Evolutionary conservation across 352 stramenopile genomes (phyloP).

Genomic region (Globisporangium heterothallicum): DNA sequence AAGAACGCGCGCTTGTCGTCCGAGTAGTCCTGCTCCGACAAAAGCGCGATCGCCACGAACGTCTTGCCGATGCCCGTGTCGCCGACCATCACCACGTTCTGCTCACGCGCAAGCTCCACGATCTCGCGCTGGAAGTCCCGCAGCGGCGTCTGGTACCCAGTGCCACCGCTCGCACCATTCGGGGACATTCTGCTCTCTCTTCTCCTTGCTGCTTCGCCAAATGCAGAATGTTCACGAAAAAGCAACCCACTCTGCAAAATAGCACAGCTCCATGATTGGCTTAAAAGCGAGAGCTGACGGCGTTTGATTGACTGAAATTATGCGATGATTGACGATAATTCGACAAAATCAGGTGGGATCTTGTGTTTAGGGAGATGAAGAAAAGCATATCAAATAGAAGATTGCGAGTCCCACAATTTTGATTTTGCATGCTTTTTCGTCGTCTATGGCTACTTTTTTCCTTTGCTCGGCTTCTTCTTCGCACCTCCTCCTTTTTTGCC

Average conservation of each 20-base stretch:
- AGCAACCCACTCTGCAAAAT: too few species aligned
- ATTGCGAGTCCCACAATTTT: too few species aligned
- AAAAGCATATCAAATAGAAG: too few species aligned
- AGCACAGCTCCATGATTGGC: too few species aligned
- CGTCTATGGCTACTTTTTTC: conserved; percentile 19
- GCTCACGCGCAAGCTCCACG: conserved; percentile 55
- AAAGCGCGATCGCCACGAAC: conserved; percentile 71
- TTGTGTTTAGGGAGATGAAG: too few species aligned
- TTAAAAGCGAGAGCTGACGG: neutral
- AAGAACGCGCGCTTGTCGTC: conserved; percentile 65
- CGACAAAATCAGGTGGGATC: too few species aligned
- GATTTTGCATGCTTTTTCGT: neutral
- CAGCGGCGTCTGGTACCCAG: conserved; percentile 15
- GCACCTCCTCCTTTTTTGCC: conserved; percentile 30
- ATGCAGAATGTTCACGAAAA: too few species aligned
- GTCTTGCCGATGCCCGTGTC: conserved; percentile 85
- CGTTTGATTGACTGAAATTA: neutral
- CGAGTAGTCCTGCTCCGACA: conserved; percentile 72
- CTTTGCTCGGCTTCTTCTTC: conserved; percentile 15
- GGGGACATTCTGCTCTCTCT: neutral
- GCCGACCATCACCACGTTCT: conserved; percentile 82
- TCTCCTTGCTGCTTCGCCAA: neutral
- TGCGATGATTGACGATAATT: too few species aligned
- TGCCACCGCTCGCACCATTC: neutral
- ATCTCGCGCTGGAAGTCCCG: conserved; percentile 68